phyloP scores from a whole-genome alignment of 179 eudicot genomes.

The Drosera spatulata region DNA sequence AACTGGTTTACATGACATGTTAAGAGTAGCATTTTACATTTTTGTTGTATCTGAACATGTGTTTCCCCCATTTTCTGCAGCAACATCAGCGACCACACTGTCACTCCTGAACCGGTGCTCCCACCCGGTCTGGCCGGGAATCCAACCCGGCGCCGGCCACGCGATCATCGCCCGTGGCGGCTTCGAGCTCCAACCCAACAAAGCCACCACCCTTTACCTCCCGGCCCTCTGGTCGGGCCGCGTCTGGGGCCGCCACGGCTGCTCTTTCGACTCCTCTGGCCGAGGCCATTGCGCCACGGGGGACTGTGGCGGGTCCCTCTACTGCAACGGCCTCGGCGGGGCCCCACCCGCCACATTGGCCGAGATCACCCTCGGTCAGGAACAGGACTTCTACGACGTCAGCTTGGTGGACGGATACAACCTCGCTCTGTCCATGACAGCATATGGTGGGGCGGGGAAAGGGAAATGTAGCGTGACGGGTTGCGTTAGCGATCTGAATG shows the following conservation, averaged over 20 bases:
- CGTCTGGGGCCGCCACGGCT: slow-evolving; percentile 88
- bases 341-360: slow-evolving; percentile 90
- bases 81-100: slow-evolving; percentile 50
- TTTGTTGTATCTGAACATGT: neutral
- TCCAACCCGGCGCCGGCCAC: slow-evolving; percentile 69
- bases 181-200: slow-evolving; percentile 48
- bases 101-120: slow-evolving; percentile 58
- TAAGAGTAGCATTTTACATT: too few relatives aligned
- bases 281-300: slow-evolving; percentile 83
- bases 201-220: slow-evolving; percentile 36
- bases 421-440: slow-evolving; percentile 63
- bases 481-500: slow-evolving; percentile 77
- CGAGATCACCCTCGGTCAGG: slow-evolving; percentile 69
- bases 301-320: slow-evolving; percentile 80
- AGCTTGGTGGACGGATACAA: slow-evolving; percentile 94
- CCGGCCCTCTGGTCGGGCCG: slow-evolving; percentile 90
- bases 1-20: too few relatives aligned
- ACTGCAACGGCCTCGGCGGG: slow-evolving; percentile 84
- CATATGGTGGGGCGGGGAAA: slow-evolving; percentile 36
- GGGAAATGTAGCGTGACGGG: slow-evolving; percentile 70
- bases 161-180: slow-evolving; percentile 82
- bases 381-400: slow-evolving; percentile 90
- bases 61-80: neutral
- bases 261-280: slow-evolving; percentile 56
- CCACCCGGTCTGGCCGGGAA: slow-evolving; percentile 89